These are phyloP conservation scores for Cicer arietinum DNA, from an alignment of 306 rosid genomes.

Conservation along the genomic window DNA sequence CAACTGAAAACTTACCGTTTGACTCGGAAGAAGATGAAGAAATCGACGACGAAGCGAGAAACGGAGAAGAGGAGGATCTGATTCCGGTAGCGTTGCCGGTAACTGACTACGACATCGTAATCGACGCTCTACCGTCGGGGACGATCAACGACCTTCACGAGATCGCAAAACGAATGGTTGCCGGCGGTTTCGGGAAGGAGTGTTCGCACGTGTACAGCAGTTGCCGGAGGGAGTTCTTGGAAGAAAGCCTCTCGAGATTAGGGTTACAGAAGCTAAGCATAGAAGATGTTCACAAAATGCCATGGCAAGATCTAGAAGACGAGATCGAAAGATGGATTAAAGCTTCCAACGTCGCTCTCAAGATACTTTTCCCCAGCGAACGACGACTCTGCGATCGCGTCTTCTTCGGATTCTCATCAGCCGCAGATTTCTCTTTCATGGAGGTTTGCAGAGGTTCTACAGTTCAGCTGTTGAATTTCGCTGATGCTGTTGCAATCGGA, in stretches of 20 bases:
- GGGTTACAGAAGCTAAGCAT: conserved; percentile 89
- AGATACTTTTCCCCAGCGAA: conserved; percentile 85
- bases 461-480: conserved; percentile 79
- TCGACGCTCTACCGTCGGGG: conserved; percentile 85
- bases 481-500: conserved; percentile 85
- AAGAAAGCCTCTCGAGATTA: conserved; percentile 82
- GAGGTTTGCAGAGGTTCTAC: conserved; percentile 89
- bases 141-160: conserved; percentile 86
- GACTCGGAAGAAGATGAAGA: conserved; percentile 69
- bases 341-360: conserved; percentile 69
- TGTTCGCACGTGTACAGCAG: conserved; percentile 85
- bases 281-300: conserved; percentile 87
- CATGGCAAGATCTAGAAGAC: conserved; percentile 86
- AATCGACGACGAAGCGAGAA: conserved; percentile 30
- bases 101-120: conserved; percentile 70
- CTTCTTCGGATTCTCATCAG: conserved; percentile 80
- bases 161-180: conserved; percentile 91
- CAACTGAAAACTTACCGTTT: conserved; percentile 56
- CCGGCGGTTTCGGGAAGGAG: conserved; percentile 89
- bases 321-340: conserved; percentile 92
- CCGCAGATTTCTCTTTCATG: conserved; percentile 83
- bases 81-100: conserved; percentile 85
- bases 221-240: conserved; percentile 85
- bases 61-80: conserved; percentile 47
- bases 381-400: conserved; percentile 79